Evolutionary conservation across 495 filamentous ascomycete genomes (phyloP).

Genomic region (Sabuloglossum arenarium): DNA sequence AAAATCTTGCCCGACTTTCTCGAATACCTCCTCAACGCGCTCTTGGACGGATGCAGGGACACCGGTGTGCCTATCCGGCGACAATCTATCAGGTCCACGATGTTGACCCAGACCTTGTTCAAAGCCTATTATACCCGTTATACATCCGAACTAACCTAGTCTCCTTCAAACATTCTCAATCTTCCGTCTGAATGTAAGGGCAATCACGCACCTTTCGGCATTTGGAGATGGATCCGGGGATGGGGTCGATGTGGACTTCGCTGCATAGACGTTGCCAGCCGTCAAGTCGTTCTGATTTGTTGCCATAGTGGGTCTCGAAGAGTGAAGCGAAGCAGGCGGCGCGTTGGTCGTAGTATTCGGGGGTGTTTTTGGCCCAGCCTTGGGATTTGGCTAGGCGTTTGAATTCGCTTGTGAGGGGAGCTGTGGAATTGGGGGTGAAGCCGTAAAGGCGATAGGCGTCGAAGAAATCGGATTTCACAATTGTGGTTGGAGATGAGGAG

Average conservation of each 20-base stretch:
- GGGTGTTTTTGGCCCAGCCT: background rate
- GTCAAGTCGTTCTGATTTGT: background rate
- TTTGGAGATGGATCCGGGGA: background rate
- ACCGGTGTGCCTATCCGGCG: slow-evolving; percentile 14
- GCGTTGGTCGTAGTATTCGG: background rate
- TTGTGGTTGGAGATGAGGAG: no score
- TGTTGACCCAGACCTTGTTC: slow-evolving; percentile 24
- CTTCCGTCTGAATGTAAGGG: no score
- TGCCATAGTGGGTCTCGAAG: background rate
- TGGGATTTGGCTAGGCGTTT: background rate
- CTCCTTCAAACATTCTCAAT: no score
- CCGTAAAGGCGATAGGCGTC: background rate
- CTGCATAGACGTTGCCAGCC: background rate
- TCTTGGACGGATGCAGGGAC: slow-evolving; percentile 14
- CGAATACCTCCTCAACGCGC: slow-evolving; percentile 21
- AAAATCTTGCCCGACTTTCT: slow-evolving; percentile 16
- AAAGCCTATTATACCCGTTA: slow-evolving; percentile 6
- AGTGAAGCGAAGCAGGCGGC: background rate
- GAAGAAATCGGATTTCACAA: no score
- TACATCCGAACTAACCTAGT: no score
- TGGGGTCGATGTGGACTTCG: background rate
- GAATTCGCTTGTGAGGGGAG: background rate
- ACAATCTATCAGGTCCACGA: slow-evolving; percentile 29
- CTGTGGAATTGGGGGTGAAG: background rate
- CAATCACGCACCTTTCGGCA: background rate